These are phyloP conservation scores for Claviceps cyperi DNA, from an alignment of 2,329 filamentous ascomycete genomes.

Conservation along the genomic window DNA sequence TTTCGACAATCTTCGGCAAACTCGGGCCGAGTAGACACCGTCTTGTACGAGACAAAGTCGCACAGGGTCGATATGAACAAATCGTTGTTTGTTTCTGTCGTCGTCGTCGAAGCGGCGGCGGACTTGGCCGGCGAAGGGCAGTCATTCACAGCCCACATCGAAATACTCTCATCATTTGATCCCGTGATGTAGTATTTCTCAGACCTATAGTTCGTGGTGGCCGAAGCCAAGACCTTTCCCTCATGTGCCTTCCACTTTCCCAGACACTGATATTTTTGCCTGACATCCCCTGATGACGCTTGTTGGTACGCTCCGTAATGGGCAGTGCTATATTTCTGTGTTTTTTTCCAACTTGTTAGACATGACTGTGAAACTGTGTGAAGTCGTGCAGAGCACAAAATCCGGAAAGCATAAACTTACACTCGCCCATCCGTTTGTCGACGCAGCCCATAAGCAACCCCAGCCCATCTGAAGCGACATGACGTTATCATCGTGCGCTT, in stretches of 20 bases:
- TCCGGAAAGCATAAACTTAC: constrained; percentile 37
- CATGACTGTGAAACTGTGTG: neutral
- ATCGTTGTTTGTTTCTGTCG: constrained; percentile 25
- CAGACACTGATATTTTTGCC: constrained; percentile 70
- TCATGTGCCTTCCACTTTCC: constrained; percentile 71
- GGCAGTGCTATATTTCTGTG: constrained; percentile 50
- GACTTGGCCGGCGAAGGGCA: constrained; percentile 15
- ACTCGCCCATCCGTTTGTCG: constrained; percentile 75
- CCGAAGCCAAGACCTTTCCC: constrained; percentile 76
- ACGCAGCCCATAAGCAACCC: constrained; percentile 73
- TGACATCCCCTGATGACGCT: constrained; percentile 38
- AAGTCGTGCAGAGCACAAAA: neutral
- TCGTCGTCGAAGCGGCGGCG: constrained; percentile 13
- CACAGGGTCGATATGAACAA: constrained; percentile 57
- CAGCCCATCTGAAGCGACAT: constrained; percentile 77
- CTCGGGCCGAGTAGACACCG: constrained; percentile 72
- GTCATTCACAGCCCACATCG: constrained; percentile 66
- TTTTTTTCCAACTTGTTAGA: neutral
- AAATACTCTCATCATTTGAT: constrained; percentile 79
- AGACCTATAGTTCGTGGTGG: constrained; percentile 52
- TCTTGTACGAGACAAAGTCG: constrained; percentile 84
- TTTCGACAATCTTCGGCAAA: constrained; percentile 85
- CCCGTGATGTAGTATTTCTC: constrained; percentile 86
- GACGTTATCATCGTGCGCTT: constrained; percentile 65
- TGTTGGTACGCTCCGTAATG: constrained; percentile 45